Percentiles rank a stretch among this genome's conserved stretches.
These are phyloP conservation scores for Orbilia oligospora DNA, from an alignment of 2,329 filamentous ascomycete species.

Conservation along the genomic window DNA sequence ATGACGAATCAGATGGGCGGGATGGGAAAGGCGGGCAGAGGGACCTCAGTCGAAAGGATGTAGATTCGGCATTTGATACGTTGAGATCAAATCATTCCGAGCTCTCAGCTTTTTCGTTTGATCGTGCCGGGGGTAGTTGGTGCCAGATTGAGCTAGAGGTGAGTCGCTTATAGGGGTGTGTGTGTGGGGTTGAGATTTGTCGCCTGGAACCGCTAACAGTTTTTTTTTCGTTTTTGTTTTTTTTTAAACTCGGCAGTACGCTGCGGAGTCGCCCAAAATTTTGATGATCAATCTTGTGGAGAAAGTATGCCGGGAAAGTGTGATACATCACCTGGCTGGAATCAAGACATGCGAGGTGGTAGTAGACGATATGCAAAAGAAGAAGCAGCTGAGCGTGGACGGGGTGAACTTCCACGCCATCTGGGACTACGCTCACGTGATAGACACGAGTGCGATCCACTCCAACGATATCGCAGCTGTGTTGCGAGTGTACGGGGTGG, in stretches of 20 bases:
- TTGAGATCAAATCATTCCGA: conserved; percentile 42
- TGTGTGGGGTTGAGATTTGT: conserved; percentile 1
- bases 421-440: conserved; percentile 82
- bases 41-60: conserved; percentile 45
- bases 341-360: conserved; percentile 73
- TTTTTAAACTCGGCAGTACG: conserved; percentile 75
- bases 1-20: conserved; percentile 56
- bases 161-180: conserved; percentile 8
- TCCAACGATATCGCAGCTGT: conserved; percentile 95
- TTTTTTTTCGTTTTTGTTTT: conserved; percentile 7
- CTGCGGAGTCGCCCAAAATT: conserved; percentile 84
- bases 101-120: conserved; percentile 83
- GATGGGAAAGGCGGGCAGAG: conserved; percentile 12
- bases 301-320: conserved; percentile 80
- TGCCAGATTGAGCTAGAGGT: conserved; percentile 83
- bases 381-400: conserved; percentile 72
- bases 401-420: conserved; percentile 92
- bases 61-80: conserved; percentile 37
- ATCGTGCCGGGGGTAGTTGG: conserved; percentile 79
- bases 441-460: conserved; percentile 86
- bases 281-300: conserved; percentile 94
- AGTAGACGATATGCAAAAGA: conserved; percentile 35
- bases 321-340: conserved; percentile 87
- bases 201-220: conserved; percentile 2
- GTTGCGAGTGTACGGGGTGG: conserved; percentile 88